phyloP scores from a whole-genome alignment of 2,329 filamentous ascomycete genomes.

The Neonectria faginata region DNA sequence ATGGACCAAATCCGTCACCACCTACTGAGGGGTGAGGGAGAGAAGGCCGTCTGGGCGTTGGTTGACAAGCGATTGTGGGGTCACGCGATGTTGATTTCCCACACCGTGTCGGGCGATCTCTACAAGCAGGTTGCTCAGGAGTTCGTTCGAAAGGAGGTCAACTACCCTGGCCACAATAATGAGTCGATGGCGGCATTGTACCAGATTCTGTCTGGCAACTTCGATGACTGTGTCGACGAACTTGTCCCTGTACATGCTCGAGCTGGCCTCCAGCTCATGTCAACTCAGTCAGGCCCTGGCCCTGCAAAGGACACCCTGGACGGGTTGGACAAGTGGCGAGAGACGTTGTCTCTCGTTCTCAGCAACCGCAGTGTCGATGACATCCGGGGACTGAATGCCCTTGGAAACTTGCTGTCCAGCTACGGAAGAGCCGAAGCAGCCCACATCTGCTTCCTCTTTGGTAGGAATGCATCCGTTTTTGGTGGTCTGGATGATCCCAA shows the following conservation, averaged over 20 bases:
- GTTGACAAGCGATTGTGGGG: conserved; percentile 96
- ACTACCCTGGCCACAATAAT: conserved; percentile 80
- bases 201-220: conserved; percentile 92
- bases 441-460: conserved; percentile 94
- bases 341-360: conserved; percentile 86
- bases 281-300: conserved; percentile 72
- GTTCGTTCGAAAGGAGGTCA: conserved; percentile 95
- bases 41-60: conserved; percentile 92
- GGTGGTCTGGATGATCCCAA: conserved; percentile 85
- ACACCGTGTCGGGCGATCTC: conserved; percentile 79
- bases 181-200: conserved; percentile 93
- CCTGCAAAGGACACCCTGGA: conserved; percentile 79
- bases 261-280: conserved; percentile 91
- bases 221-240: conserved; percentile 94
- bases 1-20: conserved; percentile 79
- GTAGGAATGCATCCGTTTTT: conserved; percentile 76
- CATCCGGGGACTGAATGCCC: conserved; percentile 77
- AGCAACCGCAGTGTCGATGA: conserved; percentile 90
- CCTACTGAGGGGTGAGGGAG: conserved; percentile 83
- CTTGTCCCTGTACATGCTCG: conserved; percentile 93
- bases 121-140: conserved; percentile 96
- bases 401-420: conserved; percentile 83
- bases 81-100: conserved; percentile 91
- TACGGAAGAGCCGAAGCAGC: conserved; percentile 93
- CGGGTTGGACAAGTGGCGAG: conserved; percentile 92